phyloP scores from a whole-genome alignment of 2,329 filamentous ascomycete genomes.

The Ambrosiella xylebori region DNA sequence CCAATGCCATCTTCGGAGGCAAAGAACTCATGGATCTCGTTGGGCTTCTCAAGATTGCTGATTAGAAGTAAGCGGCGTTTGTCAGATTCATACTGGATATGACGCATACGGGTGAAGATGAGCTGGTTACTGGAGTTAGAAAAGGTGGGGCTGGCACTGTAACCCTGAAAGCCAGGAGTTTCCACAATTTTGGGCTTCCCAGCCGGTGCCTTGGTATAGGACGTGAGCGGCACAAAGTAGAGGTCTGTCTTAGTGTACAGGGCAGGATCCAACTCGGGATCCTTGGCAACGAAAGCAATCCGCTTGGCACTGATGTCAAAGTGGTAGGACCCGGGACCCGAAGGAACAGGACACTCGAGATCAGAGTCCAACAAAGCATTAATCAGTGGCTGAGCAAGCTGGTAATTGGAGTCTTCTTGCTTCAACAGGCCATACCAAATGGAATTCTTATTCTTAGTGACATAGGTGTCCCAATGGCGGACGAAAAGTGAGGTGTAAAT shows the following conservation, averaged over 20 bases:
- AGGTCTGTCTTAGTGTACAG: conserved; percentile 69
- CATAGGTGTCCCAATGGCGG: conserved; percentile 69
- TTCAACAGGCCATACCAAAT: conserved; percentile 55
- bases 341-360: conserved; percentile 51
- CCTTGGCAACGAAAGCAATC: conserved; percentile 58
- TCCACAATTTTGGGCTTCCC: conserved; percentile 24
- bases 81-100: conserved; percentile 65
- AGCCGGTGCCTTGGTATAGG: conserved; percentile 34
- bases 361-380: conserved; percentile 46
- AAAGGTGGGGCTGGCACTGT: conserved; percentile 51
- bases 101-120: conserved; percentile 65
- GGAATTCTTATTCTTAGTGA: conserved; percentile 48
- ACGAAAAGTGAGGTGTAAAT: conserved; percentile 63
- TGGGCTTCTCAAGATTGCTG: conserved; percentile 39
- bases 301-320: conserved; percentile 55
- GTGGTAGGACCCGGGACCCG: conserved; percentile 65
- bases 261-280: conserved; percentile 52
- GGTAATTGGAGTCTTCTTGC: conserved; percentile 23
- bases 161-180: conserved; percentile 44
- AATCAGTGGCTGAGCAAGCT: conserved; percentile 29
- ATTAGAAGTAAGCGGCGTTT: conserved; percentile 51
- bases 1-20: conserved; percentile 45
- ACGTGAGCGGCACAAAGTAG: conserved; percentile 50
- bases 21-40: conserved; percentile 44
- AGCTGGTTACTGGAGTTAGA: conserved; percentile 54